Evolutionary conservation across 345 rosid species (phyloP), one percentile per base, ranked within the genome.

Genomic region (Turritis glabra): DNA sequence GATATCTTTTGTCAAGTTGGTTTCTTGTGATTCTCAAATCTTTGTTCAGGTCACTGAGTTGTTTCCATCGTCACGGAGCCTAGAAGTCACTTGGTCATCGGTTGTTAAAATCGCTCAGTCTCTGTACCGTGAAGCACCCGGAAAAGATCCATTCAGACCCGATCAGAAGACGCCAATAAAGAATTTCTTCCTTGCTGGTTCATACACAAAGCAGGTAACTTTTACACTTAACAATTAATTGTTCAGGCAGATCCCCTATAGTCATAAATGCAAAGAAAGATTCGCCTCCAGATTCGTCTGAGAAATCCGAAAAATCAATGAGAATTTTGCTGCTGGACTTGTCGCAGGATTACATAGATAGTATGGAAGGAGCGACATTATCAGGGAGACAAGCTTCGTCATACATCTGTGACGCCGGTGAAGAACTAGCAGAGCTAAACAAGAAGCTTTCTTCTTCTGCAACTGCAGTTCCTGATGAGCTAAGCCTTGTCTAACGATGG

Each of bases 361-460:
- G 97, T 67, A 95, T 90, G 99, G 99, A 95, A 80, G 97, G 97
- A 37, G 99, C 99, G 4, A 92, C 99, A 2, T 60, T 95, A 68
- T 92, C 99, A 0, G 99, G 99, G 9, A 89, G 99, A 73, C 97
- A 92, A 78, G 89, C 97, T 57, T 86, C 99, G 3, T 89, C 99
- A 23, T 95, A 85, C 66, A 79, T 95, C 40, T 92, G 99, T 69
- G 77, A 84, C 33, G 92, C 93, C 0, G 97, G 99, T 55, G 92
- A 92, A 79, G 97, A 86, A 63, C 77, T 95, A 38, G 81, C 86
- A 43, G 88, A 82, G n/a, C 67, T 95, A 73, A 85, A 83, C 80
- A 90, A 86, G 81, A 83, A 82, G 79, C 83, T 88, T 11, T 82
- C 80, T 65, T 78, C 85, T 61, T 80, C 82, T 56, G 48, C 76